phyloP scores from a whole-genome alignment of 768 basidiomycete genomes.

The Auriculariales sp. region DNA sequence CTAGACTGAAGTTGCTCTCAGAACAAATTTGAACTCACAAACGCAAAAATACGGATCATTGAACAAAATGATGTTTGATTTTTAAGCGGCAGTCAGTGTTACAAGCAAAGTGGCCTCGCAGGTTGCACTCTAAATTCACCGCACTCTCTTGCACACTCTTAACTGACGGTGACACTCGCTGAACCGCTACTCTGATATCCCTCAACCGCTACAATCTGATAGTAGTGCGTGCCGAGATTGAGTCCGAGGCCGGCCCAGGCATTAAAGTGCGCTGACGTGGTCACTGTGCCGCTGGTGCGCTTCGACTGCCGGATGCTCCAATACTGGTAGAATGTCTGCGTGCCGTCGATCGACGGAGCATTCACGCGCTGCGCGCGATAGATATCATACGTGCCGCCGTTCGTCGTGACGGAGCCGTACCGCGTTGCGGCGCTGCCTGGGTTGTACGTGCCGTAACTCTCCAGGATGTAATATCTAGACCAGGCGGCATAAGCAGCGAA shows the following conservation, averaged over 20 bases:
- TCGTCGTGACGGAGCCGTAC: background rate
- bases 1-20: too few species aligned
- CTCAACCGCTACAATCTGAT: background rate
- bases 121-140: too few species aligned
- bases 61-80: too few species aligned
- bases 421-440: background rate
- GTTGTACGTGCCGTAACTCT: background rate
- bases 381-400: background rate
- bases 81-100: too few species aligned
- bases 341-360: constrained; percentile 5
- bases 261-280: constrained; percentile 4
- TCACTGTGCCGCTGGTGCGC: constrained; percentile 4
- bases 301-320: background rate
- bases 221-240: background rate
- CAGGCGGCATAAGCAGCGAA: too few species aligned
- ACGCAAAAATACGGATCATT: too few species aligned
- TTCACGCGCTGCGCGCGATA: too few species aligned
- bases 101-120: too few species aligned
- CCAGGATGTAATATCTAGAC: background rate
- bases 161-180: too few species aligned
- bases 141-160: too few species aligned
- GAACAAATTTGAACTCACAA: too few species aligned
- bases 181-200: background rate
- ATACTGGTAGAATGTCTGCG: constrained; percentile 10
- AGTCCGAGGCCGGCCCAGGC: background rate